These are phyloP conservation scores for Trichoderma sp. DNA, from an alignment of 2,329 filamentous ascomycete species.

Conservation along the genomic window DNA sequence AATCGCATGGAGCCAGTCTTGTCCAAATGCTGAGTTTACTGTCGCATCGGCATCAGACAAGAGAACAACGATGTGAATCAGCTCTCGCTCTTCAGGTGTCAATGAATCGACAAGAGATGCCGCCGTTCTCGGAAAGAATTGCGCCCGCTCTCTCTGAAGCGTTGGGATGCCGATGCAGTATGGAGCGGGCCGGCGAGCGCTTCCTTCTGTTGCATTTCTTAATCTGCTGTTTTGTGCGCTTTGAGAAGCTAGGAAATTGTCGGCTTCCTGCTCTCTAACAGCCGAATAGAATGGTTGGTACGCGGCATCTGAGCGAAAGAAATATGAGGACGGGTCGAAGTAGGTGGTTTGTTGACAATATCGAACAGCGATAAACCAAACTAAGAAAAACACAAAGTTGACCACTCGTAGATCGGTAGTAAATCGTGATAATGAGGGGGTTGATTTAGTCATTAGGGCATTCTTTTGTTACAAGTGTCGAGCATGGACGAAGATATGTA, in stretches of 20 bases:
- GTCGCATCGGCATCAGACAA: conserved; percentile 31
- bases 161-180: conserved; percentile 34
- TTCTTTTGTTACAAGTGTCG: neutral
- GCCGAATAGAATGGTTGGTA: conserved; percentile 28
- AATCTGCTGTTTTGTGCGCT: neutral
- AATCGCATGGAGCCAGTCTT: conserved; percentile 31
- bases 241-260: conserved; percentile 23
- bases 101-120: conserved; percentile 33
- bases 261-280: conserved; percentile 27
- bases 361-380: conserved; percentile 27
- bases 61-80: conserved; percentile 31
- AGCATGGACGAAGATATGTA: neutral
- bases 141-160: conserved; percentile 27
- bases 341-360: conserved; percentile 26
- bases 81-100: conserved; percentile 27
- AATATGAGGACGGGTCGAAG: conserved; percentile 29
- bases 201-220: neutral
- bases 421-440: neutral
- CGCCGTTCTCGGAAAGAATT: conserved; percentile 29
- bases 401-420: conserved; percentile 8
- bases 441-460: conserved; percentile 9
- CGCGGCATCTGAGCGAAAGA: conserved; percentile 28
- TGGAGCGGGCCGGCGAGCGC: neutral
- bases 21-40: conserved; percentile 30
- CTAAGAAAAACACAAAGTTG: neutral